phyloP scores from a whole-genome alignment of 192 early-diverging fungal genomes.

The Gaertneriomyces semiglobifer region DNA sequence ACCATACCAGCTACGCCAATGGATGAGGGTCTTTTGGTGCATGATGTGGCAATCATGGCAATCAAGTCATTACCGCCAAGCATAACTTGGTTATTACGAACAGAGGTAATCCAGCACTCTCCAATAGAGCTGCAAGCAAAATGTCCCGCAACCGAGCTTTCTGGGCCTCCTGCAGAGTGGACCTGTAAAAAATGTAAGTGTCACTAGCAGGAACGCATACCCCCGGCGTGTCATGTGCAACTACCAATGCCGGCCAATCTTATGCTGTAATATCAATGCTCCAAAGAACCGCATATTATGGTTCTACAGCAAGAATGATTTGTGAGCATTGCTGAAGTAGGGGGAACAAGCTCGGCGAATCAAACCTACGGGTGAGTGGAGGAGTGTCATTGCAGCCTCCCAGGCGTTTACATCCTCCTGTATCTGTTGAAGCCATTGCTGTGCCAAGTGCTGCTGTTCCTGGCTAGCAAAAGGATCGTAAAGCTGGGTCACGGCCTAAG shows the following conservation, averaged over 20 bases:
- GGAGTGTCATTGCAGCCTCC: conserved; percentile 21
- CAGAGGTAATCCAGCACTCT: conserved; percentile 10
- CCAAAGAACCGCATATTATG: conserved; percentile 33
- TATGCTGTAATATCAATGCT: conserved; percentile 33
- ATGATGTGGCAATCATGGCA: background rate
- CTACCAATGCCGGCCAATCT: conserved; percentile 35
- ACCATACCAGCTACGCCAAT: conserved; percentile 22
- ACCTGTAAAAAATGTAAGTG: conserved; percentile 7
- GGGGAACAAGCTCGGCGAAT: background rate
- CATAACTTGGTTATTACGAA: conserved; percentile 38
- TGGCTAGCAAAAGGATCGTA: conserved; percentile 12
- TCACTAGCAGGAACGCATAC: background rate
- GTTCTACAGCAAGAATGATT: background rate
- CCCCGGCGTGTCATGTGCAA: background rate
- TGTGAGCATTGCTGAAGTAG: background rate
- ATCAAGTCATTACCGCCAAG: conserved; percentile 20
- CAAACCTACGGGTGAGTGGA: conserved; percentile 19
- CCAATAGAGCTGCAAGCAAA: conserved; percentile 16
- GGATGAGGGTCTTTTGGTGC: background rate
- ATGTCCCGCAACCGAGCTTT: conserved; percentile 19
- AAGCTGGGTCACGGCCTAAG: conserved; percentile 20
- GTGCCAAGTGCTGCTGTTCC: conserved; percentile 13
- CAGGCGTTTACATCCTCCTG: conserved; percentile 27
- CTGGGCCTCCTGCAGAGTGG: conserved; percentile 8
- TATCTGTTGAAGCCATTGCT: conserved; percentile 32